These are phyloP conservation scores for Suhomyces pyralidae DNA, from an alignment of 805 yeast genomes.

Conservation along the genomic window DNA sequence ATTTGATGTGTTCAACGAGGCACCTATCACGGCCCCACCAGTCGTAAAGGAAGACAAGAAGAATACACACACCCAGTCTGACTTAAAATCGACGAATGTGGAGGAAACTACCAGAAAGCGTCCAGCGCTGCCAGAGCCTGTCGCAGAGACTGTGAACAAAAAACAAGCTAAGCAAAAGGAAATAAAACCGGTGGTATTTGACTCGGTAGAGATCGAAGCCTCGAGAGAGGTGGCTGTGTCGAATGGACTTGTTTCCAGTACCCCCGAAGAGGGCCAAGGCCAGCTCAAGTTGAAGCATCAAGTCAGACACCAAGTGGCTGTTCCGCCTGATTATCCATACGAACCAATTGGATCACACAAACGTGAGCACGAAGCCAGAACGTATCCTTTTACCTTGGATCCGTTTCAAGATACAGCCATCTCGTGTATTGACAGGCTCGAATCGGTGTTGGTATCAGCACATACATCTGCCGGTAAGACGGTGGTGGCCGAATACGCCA, in stretches of 20 bases:
- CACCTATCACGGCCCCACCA: slow-evolving; percentile 38
- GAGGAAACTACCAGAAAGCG: slow-evolving; percentile 14
- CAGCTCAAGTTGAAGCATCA: slow-evolving; percentile 79
- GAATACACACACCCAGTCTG: no score
- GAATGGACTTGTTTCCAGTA: slow-evolving; percentile 53
- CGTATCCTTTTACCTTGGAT: slow-evolving; percentile 89
- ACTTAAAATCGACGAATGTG: no score
- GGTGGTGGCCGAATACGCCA: slow-evolving; percentile 95
- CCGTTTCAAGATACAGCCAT: slow-evolving; percentile 97
- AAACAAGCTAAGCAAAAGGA: slow-evolving; percentile 23
- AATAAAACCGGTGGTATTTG: slow-evolving; percentile 75
- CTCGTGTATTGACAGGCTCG: slow-evolving; percentile 91
- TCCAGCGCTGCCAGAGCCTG: slow-evolving; percentile 3
- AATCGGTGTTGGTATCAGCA: slow-evolving; percentile 94
- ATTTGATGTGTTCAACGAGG: slow-evolving; percentile 61
- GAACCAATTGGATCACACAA: slow-evolving; percentile 86
- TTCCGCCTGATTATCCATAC: slow-evolving; percentile 89
- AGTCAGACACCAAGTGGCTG: slow-evolving; percentile 96
- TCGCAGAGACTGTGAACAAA: slow-evolving; percentile 6
- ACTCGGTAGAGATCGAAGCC: slow-evolving; percentile 84
- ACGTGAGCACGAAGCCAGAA: slow-evolving; percentile 73
- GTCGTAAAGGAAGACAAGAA: slow-evolving; percentile 3
- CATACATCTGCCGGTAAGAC: slow-evolving; percentile 98
- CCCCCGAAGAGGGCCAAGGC: slow-evolving; percentile 33
- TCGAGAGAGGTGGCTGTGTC: slow-evolving; percentile 85